These are phyloP conservation scores for Anthostomella pinea DNA, from an alignment of 2,329 filamentous ascomycete genomes.

Conservation along the genomic window DNA sequence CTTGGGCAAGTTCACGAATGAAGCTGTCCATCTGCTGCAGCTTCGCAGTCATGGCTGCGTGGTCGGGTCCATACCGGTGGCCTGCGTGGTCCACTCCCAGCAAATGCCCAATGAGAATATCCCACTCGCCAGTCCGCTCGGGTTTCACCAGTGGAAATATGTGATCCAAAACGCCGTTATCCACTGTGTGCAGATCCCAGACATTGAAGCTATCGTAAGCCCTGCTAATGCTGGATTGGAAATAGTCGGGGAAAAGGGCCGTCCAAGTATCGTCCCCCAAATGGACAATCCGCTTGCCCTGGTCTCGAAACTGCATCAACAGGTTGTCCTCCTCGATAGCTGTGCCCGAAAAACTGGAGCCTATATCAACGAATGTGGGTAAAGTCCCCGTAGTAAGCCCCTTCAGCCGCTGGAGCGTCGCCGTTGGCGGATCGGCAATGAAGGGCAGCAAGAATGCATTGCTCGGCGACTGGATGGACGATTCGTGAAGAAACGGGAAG, in stretches of 20 bases:
- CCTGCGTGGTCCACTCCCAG: slow-evolving; percentile 96
- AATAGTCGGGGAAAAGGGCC: slow-evolving; percentile 88
- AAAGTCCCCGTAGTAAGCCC: slow-evolving; percentile 92
- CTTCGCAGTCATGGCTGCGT: slow-evolving; percentile 88
- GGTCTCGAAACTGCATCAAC: slow-evolving; percentile 62
- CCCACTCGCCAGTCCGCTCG: slow-evolving; percentile 70
- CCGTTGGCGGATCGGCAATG: slow-evolving; percentile 93
- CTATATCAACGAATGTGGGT: slow-evolving; percentile 90
- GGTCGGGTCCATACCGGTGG: slow-evolving; percentile 91
- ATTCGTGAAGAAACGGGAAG: slow-evolving; percentile 82
- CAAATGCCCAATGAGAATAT: slow-evolving; percentile 91
- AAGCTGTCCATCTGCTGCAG: slow-evolving; percentile 86
- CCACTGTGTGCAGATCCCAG: slow-evolving; percentile 94
- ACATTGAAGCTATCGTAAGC: slow-evolving; percentile 98
- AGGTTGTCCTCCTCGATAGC: slow-evolving; percentile 91
- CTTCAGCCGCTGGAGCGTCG: slow-evolving; percentile 88
- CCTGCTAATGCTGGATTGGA: slow-evolving; percentile 78
- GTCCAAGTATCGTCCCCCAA: slow-evolving; percentile 99
- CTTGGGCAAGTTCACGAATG: slow-evolving; percentile 66
- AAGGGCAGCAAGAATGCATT: slow-evolving; percentile 92
- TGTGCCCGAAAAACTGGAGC: slow-evolving; percentile 91
- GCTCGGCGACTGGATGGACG: slow-evolving; percentile 66
- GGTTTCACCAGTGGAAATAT: slow-evolving; percentile 77
- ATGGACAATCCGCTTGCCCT: slow-evolving; percentile 77
- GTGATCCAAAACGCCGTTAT: slow-evolving; percentile 90